Base-by-base conservation (phyloP, 2,329 filamentous ascomycete species). In the Cadophora sp. region DNA sequence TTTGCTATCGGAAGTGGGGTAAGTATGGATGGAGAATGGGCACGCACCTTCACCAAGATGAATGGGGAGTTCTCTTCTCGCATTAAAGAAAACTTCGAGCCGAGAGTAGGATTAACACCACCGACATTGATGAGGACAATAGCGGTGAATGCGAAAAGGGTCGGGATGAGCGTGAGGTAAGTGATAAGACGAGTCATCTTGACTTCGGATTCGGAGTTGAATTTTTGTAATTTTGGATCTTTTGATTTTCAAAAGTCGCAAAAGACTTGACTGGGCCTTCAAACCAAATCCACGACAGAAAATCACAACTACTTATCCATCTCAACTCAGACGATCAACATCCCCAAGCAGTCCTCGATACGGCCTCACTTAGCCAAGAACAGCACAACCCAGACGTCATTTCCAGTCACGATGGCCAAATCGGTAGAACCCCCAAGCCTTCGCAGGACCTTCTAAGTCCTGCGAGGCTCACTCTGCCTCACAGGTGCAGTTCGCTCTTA, bases 41-140 rank as follows among this genome's bases (percentile, higher is more conserved):
- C n/a, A n/a, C 48, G 7, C 55, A 55, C 60, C 18, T 22, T 24
- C 16, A 62, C 13, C 20, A 62, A 41, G 51, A 24, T 30, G 8
- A 62, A 55, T 41, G 22, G 22, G 8, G 33, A 30, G 60, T 62
- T 62, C 30, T 45, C 7, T 41, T 62, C 60, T 13, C 14, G 36
- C 16, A 45, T 51, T 16, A 18, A 13, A 6, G 8, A 11, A 5
- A 14, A 43, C 3, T 36, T 36, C 33, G 30, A 14, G 27, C 36
- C 55, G 18, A 30, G 18, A 24, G 33, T 18, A 6, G 30, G 48
- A 16, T 43, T 53, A 3, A 62, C 36, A 6, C 60, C 60, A 11
- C 60, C 62, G 3, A 59, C 62, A 33, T 56, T 56, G 14, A 51
- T 59, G 7, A 59, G 55, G 9, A 45, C 33, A 8, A 64, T 59